Conservation (phyloP, 257 asterid species). For the Rehmannia glutinosa region DNA sequence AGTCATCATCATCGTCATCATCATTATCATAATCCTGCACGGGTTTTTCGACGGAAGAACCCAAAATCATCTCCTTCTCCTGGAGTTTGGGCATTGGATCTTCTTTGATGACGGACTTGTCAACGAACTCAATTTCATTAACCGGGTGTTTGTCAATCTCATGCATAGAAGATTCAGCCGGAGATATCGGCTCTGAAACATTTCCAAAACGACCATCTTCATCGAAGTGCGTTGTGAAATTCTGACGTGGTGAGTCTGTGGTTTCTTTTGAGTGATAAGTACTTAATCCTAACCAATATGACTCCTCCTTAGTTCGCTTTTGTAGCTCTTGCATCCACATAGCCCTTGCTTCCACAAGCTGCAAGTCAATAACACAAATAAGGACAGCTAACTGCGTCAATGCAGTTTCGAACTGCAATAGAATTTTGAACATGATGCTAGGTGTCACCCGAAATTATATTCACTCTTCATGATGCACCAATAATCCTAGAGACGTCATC, state of each 20-base stretch:
- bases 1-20: constrained; percentile 64
- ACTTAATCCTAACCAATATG: constrained; percentile 50
- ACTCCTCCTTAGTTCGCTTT: constrained; percentile 59
- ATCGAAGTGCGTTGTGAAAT: constrained; percentile 25
- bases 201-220: constrained; percentile 39
- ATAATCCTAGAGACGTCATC: too few relatives aligned
- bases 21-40: constrained; percentile 38
- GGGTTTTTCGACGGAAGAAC: constrained; percentile 36
- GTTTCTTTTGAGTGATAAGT: constrained; percentile 42
- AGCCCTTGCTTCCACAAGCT: constrained; percentile 78
- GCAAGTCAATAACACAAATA: constrained; percentile 18
- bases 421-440: too few relatives aligned
- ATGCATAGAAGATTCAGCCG: constrained; percentile 33
- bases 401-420: too few relatives aligned
- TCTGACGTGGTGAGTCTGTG: constrained; percentile 38
- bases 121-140: constrained; percentile 48
- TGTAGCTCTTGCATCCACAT: constrained; percentile 96
- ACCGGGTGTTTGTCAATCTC: constrained; percentile 50
- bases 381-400: neutral
- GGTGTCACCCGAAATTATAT: too few relatives aligned
- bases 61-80: constrained; percentile 45
- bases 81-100: constrained; percentile 33
- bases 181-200: constrained; percentile 26
- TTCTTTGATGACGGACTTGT: constrained; percentile 62
- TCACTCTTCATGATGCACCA: too few relatives aligned